Evolutionary conservation across 176 grass and related monocot species (phyloP).

Genomic region (Oryza officinalis): DNA sequence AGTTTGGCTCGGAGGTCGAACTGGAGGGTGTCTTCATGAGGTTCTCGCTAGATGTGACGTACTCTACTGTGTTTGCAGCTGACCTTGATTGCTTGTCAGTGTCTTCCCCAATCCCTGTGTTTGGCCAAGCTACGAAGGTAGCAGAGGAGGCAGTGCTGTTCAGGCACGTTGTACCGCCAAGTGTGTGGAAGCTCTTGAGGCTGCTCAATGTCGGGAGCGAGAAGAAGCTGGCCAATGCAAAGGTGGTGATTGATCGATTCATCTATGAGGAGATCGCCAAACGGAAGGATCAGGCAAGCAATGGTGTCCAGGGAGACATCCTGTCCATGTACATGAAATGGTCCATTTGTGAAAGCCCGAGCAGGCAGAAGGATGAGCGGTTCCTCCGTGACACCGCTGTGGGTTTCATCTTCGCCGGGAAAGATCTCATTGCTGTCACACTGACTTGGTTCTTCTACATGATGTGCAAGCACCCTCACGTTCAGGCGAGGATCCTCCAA

Average conservation of each 20-base stretch:
- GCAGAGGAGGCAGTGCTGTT: constrained; percentile 59
- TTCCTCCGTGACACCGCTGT: constrained; percentile 50
- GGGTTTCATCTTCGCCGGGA: constrained; percentile 57
- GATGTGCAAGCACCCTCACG: constrained; percentile 54
- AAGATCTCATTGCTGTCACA: constrained; percentile 52
- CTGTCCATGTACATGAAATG: constrained; percentile 51
- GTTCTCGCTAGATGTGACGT: constrained; percentile 56
- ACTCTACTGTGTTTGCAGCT: constrained; percentile 54
- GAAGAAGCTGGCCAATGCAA: constrained; percentile 54
- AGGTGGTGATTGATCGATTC: constrained; percentile 49
- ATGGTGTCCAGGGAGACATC: constrained; percentile 35
- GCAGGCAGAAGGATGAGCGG: constrained; percentile 29
- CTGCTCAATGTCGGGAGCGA: constrained; percentile 62
- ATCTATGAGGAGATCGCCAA: constrained; percentile 46
- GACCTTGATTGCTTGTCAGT: constrained; percentile 53
- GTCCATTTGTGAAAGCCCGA: constrained; percentile 23
- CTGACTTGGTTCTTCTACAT: constrained; percentile 67
- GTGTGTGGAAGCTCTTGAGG: constrained; percentile 58
- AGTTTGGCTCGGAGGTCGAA: constrained; percentile 28
- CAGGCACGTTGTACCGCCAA: constrained; percentile 50
- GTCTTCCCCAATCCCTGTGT: constrained; percentile 35
- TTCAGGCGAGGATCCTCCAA: constrained; percentile 46
- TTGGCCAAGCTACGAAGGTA: constrained; percentile 56
- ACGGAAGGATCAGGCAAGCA: constrained; percentile 26
- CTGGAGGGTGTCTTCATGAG: constrained; percentile 61